These are phyloP conservation scores for Nemania diffusa DNA, from an alignment of 2,329 filamentous ascomycete genomes.

Conservation along the genomic window DNA sequence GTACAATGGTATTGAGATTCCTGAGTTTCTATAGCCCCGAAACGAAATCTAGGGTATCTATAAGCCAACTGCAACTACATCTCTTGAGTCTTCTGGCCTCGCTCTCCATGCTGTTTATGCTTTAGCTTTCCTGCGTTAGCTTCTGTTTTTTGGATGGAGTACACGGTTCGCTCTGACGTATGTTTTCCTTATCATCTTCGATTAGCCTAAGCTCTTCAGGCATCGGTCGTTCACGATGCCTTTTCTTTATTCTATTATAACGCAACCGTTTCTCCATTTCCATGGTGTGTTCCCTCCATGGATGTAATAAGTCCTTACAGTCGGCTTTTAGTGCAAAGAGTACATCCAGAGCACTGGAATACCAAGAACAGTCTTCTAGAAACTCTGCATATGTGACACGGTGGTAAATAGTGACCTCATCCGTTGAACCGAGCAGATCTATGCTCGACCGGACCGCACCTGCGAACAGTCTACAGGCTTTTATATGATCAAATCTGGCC, in stretches of 20 bases:
- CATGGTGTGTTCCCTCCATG: background rate
- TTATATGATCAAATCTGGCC: background rate
- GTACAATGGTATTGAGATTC: too few relatives aligned
- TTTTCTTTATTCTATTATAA: background rate
- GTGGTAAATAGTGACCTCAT: background rate
- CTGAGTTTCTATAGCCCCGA: too few relatives aligned
- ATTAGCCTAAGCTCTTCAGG: background rate
- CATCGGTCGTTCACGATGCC: background rate
- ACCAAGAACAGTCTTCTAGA: background rate
- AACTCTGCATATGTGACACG: background rate
- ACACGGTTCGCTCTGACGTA: background rate
- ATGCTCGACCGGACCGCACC: background rate
- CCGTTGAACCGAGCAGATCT: constrained; percentile 1
- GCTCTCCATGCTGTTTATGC: background rate
- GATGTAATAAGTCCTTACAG: background rate
- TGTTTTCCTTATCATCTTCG: background rate
- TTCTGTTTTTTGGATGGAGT: background rate
- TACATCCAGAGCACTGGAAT: background rate
- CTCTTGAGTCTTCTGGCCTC: background rate
- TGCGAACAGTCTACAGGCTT: background rate
- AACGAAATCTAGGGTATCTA: background rate
- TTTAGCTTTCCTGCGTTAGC: background rate
- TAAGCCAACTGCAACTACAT: background rate
- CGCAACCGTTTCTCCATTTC: background rate
- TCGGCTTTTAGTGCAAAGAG: background rate